Conservation (phyloP, 2,329 filamentous ascomycete species). For the Cladophialophora carrionii region DNA sequence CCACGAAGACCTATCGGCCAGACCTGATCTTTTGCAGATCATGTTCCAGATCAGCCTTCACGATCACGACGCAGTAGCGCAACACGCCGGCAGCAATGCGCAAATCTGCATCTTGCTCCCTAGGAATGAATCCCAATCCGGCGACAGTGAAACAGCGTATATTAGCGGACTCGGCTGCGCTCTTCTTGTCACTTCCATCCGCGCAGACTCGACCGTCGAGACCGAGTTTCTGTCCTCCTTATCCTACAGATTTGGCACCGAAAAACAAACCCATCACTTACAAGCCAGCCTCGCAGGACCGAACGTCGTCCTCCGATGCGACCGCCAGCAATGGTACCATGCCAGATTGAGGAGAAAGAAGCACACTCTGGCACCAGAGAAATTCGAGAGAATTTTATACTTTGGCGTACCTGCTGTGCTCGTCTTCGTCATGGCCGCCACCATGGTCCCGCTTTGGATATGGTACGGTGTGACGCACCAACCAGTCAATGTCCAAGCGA, state of each 20-base stretch:
- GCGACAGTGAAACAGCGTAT: not conserved
- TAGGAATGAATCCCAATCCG: not conserved
- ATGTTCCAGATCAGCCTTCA: not conserved
- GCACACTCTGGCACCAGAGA: not conserved
- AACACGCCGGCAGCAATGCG: not conserved
- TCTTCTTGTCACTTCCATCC: not conserved
- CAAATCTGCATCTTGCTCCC: slow-evolving; percentile 1
- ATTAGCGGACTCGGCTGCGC: not conserved
- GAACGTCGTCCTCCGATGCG: not conserved
- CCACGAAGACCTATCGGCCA: not conserved
- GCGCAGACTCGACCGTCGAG: not conserved
- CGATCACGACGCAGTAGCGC: not conserved
- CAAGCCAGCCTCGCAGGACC: not conserved
- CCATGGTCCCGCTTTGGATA: not conserved
- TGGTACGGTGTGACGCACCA: not conserved
- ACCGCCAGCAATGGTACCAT: not conserved
- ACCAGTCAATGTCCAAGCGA: not conserved
- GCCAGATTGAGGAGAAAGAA: not conserved
- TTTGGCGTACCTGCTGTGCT: not conserved
- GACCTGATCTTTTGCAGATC: not conserved
- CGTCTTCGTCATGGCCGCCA: not conserved
- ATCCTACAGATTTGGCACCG: not conserved
- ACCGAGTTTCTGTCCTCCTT: not conserved
- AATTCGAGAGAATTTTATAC: not conserved
- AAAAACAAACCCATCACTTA: not conserved